Conservation (phyloP, 2,329 filamentous ascomycete genomes). For the Leptographium wingfieldii region DNA sequence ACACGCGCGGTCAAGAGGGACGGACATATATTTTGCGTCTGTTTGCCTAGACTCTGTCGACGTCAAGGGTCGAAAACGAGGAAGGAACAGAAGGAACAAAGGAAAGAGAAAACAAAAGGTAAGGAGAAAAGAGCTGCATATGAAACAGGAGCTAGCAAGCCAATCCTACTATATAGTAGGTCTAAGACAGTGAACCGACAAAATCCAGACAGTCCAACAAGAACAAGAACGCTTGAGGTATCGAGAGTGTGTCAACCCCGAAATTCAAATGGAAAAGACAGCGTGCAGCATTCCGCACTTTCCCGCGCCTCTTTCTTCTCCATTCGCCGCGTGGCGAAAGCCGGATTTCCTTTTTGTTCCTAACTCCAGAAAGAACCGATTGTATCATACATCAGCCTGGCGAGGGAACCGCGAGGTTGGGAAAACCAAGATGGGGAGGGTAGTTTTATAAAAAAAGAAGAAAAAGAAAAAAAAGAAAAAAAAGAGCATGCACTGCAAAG, state of each 20-base stretch:
- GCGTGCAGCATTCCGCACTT: neutral
- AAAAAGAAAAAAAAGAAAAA: neutral
- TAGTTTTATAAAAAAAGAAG: neutral
- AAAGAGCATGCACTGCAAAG: neutral
- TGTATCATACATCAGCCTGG: slow-evolving; percentile 2
- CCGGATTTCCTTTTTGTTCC: slow-evolving; percentile 12
- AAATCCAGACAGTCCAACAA: neutral
- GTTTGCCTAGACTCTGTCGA: neutral
- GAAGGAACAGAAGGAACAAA: neutral
- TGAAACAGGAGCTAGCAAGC: neutral
- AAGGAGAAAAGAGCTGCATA: neutral
- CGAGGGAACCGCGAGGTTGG: slow-evolving; percentile 14
- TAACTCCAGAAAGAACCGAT: slow-evolving; percentile 17
- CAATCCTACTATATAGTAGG: neutral
- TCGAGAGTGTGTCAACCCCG: neutral
- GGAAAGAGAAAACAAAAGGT: neutral
- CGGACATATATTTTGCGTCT: neutral
- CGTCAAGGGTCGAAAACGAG: neutral
- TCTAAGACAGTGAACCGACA: neutral
- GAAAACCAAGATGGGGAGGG: neutral
- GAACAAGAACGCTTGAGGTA: neutral
- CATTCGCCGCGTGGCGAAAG: slow-evolving; percentile 13
- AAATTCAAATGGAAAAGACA: neutral
- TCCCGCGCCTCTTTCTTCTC: neutral
- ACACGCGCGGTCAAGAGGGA: neutral